Evolutionary conservation across 495 filamentous ascomycete genomes (phyloP).

Genomic region (Talaromyces nanjingensis): DNA sequence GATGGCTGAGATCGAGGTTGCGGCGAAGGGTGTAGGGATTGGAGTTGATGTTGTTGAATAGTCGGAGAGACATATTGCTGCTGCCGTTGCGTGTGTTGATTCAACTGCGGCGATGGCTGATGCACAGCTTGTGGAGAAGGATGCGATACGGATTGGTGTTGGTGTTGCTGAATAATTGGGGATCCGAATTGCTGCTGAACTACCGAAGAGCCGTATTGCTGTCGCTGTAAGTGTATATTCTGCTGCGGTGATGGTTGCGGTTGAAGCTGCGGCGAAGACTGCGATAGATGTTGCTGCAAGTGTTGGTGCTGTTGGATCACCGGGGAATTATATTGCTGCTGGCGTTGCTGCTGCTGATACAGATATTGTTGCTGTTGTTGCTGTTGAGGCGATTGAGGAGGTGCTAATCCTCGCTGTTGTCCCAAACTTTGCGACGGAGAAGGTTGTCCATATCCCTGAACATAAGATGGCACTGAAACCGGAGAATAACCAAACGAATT

Average conservation of each 20-base stretch:
- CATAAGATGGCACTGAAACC: constrained; percentile 28
- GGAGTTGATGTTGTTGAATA: background rate
- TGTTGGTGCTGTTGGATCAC: constrained; percentile 11
- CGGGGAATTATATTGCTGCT: constrained; percentile 12
- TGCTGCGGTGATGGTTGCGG: background rate
- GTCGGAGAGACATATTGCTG: constrained; percentile 3
- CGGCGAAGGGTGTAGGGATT: background rate
- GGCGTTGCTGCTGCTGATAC: constrained; percentile 18
- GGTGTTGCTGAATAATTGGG: constrained; percentile 4
- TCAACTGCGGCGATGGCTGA: constrained; percentile 8
- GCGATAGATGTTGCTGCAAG: constrained; percentile 16
- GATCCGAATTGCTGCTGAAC: background rate
- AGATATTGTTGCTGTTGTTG: constrained; percentile 14
- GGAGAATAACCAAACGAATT: constrained; percentile 30
- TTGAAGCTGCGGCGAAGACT: constrained; percentile 10
- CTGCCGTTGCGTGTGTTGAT: constrained; percentile 3
- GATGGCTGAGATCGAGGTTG: background rate
- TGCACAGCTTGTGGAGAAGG: constrained; percentile 7
- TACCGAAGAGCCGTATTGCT: constrained; percentile 8
- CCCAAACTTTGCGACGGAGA: constrained; percentile 19
- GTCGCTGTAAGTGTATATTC: constrained; percentile 5
- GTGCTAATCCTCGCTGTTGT: constrained; percentile 7
- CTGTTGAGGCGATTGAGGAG: constrained; percentile 13
- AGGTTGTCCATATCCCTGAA: constrained; percentile 25
- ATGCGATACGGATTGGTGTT: background rate